Evolutionary conservation across 169 alveolate genomes (phyloP).

Genomic region (Plasmodium vivax): DNA sequence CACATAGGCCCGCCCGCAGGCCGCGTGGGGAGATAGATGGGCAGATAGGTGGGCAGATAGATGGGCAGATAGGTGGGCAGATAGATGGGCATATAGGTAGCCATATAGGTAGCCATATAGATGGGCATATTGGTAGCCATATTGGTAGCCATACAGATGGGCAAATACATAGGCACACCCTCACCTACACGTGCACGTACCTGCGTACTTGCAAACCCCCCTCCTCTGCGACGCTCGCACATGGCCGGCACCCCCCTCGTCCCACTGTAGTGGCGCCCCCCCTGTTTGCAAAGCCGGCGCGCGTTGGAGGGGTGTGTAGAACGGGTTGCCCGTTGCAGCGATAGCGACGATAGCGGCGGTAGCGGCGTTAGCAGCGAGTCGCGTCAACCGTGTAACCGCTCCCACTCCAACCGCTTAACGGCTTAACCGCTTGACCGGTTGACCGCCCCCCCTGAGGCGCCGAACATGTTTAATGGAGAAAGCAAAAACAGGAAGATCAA

Average conservation of each 20-base stretch:
- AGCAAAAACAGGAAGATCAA: slow-evolving; percentile 59
- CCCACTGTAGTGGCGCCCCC: neutral
- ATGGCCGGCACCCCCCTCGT: neutral
- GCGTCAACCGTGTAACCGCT: neutral
- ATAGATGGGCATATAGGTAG: too few relatives aligned
- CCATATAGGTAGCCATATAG: too few relatives aligned
- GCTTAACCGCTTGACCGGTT: neutral
- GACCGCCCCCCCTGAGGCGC: neutral
- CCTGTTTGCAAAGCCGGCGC: neutral
- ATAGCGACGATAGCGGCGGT: neutral
- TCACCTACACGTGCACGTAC: too few relatives aligned
- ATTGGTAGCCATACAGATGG: too few relatives aligned
- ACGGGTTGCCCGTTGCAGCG: neutral
- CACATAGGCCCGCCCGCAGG: neutral
- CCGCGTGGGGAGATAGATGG: neutral
- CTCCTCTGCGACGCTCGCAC: neutral
- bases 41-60: neutral
- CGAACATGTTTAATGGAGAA: slow-evolving; percentile 69
- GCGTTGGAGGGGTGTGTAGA: neutral
- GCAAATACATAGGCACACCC: too few relatives aligned
- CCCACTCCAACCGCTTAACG: too few relatives aligned
- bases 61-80: too few relatives aligned
- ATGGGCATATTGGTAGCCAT: too few relatives aligned
- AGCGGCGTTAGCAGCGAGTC: too few relatives aligned
- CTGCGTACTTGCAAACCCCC: too few relatives aligned